phyloP scores from a whole-genome alignment of 2,329 filamentous ascomycete species.

The Leptographium wingfieldii region DNA sequence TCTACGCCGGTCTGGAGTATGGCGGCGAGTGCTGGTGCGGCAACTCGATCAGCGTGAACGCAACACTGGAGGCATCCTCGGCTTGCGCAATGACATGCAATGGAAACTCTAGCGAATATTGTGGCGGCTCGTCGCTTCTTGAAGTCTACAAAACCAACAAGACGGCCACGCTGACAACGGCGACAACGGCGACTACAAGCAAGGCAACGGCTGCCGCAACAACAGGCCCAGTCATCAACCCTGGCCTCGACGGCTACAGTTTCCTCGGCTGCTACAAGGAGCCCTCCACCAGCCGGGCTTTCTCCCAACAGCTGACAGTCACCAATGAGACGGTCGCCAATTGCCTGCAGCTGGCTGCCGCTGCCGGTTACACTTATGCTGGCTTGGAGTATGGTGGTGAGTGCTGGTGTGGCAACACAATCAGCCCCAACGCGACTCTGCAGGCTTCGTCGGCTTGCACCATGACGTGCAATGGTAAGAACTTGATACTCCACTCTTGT shows the following conservation, averaged over 20 bases:
- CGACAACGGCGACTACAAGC: neutral
- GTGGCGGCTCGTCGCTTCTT: constrained; percentile 9
- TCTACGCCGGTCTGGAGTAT: constrained; percentile 22
- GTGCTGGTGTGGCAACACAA: constrained; percentile 9
- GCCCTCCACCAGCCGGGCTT: constrained; percentile 10
- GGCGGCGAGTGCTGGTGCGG: constrained; percentile 13
- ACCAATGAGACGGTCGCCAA: constrained; percentile 15
- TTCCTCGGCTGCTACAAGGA: constrained; percentile 23
- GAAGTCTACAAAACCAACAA: constrained; percentile 11
- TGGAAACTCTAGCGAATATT: constrained; percentile 11
- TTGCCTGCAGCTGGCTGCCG: neutral
- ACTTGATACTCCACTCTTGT: no score
- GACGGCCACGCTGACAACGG: no score
- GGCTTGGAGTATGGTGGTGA: constrained; percentile 39
- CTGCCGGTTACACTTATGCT: constrained; percentile 30
- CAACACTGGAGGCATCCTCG: constrained; percentile 2
- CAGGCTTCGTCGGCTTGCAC: constrained; percentile 16
- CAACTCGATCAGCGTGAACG: constrained; percentile 3
- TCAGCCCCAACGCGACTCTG: constrained; percentile 13
- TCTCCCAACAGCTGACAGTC: constrained; percentile 8
- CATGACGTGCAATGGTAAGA: constrained; percentile 11
- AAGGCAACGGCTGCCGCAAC: neutral
- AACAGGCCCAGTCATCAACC: constrained; percentile 20
- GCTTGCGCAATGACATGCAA: constrained; percentile 19
- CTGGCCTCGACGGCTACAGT: constrained; percentile 13